Base-by-base conservation (phyloP, 1,139 yeast genomes). In the Sugiyamaella japonica region DNA sequence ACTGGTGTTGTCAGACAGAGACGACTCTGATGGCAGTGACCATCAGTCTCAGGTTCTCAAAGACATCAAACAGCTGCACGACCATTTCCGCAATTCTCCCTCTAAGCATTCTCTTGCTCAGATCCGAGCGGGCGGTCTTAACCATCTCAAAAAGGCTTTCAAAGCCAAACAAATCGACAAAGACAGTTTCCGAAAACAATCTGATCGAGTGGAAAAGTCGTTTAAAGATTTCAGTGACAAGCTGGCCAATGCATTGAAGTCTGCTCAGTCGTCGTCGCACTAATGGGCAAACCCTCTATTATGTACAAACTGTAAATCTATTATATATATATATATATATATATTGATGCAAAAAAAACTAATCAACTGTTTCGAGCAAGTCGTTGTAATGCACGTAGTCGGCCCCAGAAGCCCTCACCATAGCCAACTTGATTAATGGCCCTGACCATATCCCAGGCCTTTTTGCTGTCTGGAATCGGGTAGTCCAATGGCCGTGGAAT, bases 401-500 rank as follows among this genome's bases (percentile, higher is more conserved):
- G 81, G 55, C 82, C 82, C 93, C 96, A 88, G 17, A 77, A 60
- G 54, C 95, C 82, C 29, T 66, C 64, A 52, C 76, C 95, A 67
- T 91, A 93, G 15, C 97, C 95, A n/a, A 91, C 95, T 41, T 81
- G 80, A 66, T 90, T 90, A 69, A 93, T 80, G 37, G 89, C 84
- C 58, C 80, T 79, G 4, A 91, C 95, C 72, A 93, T 86, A 12
- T 78, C 78, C 97, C 98, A 91, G 0, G 98, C 97, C 63, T 80
- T 83, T 62, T 83, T 80, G 61, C 85, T 89, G 64, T 86, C 85
- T 32, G 81, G 79, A 60, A 93, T 88, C 2, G 99, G 99, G 67
- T 93, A 93, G 69, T 93, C 98, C 55, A 93, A 74, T 1, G 91
- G 89, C 31, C 83, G 81, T 1, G 99, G 99, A 44, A 93, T 90